phyloP scores from a whole-genome alignment of 2,329 filamentous ascomycete species.

The Chaetomiaceae sp. region DNA sequence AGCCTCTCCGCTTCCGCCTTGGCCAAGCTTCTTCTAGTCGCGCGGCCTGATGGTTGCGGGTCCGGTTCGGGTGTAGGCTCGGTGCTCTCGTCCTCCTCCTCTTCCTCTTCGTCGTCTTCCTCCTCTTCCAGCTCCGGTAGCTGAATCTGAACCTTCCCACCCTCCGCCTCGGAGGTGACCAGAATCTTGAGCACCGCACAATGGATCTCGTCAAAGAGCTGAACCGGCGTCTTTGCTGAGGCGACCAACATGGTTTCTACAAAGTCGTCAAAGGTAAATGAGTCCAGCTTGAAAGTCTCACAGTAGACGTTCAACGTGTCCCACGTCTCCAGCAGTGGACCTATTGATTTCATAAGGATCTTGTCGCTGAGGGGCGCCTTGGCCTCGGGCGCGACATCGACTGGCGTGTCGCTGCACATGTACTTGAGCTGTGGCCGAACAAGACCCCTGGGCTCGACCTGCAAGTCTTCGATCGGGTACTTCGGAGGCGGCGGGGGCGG shows the following conservation, averaged over 20 bases:
- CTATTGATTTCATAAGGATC: slow-evolving; percentile 80
- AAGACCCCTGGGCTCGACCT: slow-evolving; percentile 64
- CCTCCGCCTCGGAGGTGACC: slow-evolving; percentile 68
- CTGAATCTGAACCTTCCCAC: slow-evolving; percentile 73
- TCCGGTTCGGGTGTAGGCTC: slow-evolving; percentile 64
- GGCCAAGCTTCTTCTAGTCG: slow-evolving; percentile 80
- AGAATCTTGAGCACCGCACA: slow-evolving; percentile 86
- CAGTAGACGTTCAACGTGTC: slow-evolving; percentile 98
- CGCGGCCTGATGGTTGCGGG: slow-evolving; percentile 61
- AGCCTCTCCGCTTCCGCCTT: slow-evolving; percentile 72
- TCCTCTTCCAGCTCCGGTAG: slow-evolving; percentile 71
- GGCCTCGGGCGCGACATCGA: slow-evolving; percentile 33
- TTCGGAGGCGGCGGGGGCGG: slow-evolving; percentile 70
- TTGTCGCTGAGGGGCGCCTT: slow-evolving; percentile 49
- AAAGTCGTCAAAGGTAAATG: slow-evolving; percentile 96
- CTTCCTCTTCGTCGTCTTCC: slow-evolving; percentile 62
- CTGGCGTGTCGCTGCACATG: slow-evolving; percentile 62
- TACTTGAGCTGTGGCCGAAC: slow-evolving; percentile 74
- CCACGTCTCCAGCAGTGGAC: slow-evolving; percentile 84
- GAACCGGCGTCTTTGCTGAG: slow-evolving; percentile 68
- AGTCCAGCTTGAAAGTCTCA: slow-evolving; percentile 88
- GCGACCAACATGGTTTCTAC: slow-evolving; percentile 79
- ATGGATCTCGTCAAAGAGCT: slow-evolving; percentile 85
- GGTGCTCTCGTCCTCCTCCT: slow-evolving; percentile 46
- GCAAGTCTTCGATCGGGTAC: slow-evolving; percentile 92